Base-by-base conservation (phyloP, 768 basidiomycete genomes). In the Hygrocybe coccinea region DNA sequence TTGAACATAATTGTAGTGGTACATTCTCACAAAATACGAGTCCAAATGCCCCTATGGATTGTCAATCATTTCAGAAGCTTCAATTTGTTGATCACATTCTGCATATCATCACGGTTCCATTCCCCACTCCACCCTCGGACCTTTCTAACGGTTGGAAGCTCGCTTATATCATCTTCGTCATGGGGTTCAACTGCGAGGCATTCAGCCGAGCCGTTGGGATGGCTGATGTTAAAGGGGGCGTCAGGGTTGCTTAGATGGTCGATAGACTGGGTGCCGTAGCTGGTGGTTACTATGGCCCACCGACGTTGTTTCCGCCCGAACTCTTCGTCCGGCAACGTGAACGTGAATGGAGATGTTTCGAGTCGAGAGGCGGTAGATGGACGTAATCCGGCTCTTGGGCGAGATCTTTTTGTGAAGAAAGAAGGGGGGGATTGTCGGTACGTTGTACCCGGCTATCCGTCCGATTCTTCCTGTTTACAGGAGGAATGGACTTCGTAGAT, bases 1-100 rank as follows among this genome's bases (percentile, higher is more conserved):
- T 95, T 95, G 86, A 97, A 98, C 59, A 98, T 75, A 73, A 97
- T 94, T 25, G 91, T 94, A 21, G 95, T 95, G 49, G 95, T 97
- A 83, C 97, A 97, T 84, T n/a, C n/a, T n/a, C n/a, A n/a, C n/a
- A n/a, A n/a, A n/a, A n/a, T n/a, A n/a, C n/a, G n/a, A n/a, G n/a
- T n/a, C n/a, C n/a, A 29, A 29, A 8, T 29, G 29, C 8, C 29
- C 29, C n/a, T n/a, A n/a, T n/a, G n/a, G n/a, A n/a, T n/a, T n/a
- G n/a, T 29, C 25, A 29, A 47, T 56, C 33, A 67, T 50, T 65
- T 65, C 55, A 67, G 55, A 35, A 46, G 56, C 36, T 65, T 55
- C 52, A 68, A 36, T 54, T 65, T 63, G 52, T 50, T 39, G 38
- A 68, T 66, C 8, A 68, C 65, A 49, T 68, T 61, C 35, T 63